These are phyloP conservation scores for Cucurbita moschata DNA, from an alignment of 306 rosid genomes.

Conservation along the genomic window DNA sequence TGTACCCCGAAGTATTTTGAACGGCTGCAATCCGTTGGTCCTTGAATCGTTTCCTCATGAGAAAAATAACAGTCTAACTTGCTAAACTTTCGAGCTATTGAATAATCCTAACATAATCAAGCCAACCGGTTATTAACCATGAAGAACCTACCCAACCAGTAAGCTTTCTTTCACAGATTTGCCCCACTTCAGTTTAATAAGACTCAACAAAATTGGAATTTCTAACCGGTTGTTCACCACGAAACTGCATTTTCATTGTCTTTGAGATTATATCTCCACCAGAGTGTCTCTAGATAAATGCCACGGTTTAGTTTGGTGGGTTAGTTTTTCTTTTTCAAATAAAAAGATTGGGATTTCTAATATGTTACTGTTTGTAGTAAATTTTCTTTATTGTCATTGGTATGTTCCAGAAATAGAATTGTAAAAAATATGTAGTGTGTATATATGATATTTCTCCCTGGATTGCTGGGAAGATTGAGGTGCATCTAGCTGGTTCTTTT, in stretches of 20 bases:
- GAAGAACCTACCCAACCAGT: neutral
- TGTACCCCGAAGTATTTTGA: neutral
- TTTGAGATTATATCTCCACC: neutral
- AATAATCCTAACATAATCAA: neutral
- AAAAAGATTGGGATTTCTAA: no score
- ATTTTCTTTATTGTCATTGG: neutral
- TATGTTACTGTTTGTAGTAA: neutral
- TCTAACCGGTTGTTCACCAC: no score
- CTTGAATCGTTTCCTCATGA: neutral
- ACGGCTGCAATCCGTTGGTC: neutral
- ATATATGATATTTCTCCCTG: neutral
- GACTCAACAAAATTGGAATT: neutral
- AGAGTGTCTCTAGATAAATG: no score
- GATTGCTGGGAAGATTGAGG: neutral
- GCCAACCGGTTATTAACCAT: neutral
- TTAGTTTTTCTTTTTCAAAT: no score
- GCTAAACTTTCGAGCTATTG: neutral
- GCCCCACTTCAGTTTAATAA: neutral
- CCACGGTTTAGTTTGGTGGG: no score
- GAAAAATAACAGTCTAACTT: neutral
- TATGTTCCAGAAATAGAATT: neutral
- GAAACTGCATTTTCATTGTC: neutral
- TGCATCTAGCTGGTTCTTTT: neutral
- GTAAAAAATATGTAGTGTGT: neutral
- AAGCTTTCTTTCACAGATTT: neutral